phyloP scores from a whole-genome alignment of 352 stramenopile species.

The Pythium oligandrum region DNA sequence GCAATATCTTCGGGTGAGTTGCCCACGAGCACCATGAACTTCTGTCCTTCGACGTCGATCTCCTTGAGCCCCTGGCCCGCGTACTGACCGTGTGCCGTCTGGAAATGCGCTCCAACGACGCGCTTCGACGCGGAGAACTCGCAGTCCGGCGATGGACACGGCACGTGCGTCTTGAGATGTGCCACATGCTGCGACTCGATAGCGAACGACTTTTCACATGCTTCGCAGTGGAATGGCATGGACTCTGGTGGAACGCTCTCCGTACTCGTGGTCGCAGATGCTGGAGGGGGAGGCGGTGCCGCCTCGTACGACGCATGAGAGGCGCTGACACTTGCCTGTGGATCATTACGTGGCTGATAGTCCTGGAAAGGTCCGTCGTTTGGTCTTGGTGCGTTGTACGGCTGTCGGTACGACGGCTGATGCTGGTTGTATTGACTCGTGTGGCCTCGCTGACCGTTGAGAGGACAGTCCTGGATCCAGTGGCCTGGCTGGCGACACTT shows the following conservation, averaged over 20 bases:
- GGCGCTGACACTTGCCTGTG: neutral
- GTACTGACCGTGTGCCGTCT: constrained; percentile 68
- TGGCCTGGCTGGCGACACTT: constrained; percentile 73
- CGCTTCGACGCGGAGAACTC: constrained; percentile 72
- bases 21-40: constrained; percentile 80
- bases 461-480: constrained; percentile 74
- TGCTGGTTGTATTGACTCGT: constrained; percentile 9
- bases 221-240: constrained; percentile 50
- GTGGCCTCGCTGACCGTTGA: neutral
- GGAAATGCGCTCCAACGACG: constrained; percentile 63
- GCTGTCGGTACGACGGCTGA: constrained; percentile 6
- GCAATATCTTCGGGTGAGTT: constrained; percentile 78
- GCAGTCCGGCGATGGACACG: constrained; percentile 47
- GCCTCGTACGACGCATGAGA: neutral
- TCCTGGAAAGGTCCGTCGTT: constrained; percentile 6
- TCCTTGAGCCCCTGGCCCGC: constrained; percentile 68
- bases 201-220: constrained; percentile 68
- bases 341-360: constrained; percentile 8
- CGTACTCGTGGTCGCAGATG: neutral
- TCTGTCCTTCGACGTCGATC: constrained; percentile 83
- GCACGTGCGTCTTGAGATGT: constrained; percentile 67
- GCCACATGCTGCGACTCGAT: constrained; percentile 68
- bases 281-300: constrained; percentile 2
- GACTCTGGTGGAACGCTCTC: neutral
- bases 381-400: neutral